These are phyloP conservation scores for Fagopyrum tataricum DNA, from an alignment of 148 eudicot species.

Conservation along the genomic window DNA sequence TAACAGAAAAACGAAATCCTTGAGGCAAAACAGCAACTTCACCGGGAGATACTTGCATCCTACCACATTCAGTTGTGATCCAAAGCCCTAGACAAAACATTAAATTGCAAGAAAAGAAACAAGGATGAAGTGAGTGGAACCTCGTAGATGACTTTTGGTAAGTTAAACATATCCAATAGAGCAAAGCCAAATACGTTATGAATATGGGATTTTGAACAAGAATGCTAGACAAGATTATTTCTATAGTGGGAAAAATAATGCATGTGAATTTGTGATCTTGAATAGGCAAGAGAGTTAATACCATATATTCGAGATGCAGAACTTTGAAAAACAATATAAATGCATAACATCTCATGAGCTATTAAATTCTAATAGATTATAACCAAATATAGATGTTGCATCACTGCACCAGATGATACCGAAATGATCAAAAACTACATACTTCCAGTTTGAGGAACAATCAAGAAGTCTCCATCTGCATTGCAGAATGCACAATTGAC, in stretches of 20 bases:
- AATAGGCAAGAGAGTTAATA: background rate
- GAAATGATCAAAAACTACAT: conserved; percentile 21
- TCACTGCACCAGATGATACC: background rate
- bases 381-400: background rate
- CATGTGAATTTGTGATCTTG: background rate
- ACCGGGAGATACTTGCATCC: conserved; percentile 76
- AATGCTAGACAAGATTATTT: background rate
- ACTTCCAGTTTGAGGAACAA: conserved; percentile 98
- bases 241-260: background rate
- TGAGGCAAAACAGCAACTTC: conserved; percentile 84
- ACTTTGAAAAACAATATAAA: background rate
- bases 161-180: background rate
- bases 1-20: conserved; percentile 74
- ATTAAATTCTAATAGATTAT: background rate
- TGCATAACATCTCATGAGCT: background rate
- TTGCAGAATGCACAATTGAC: conserved; percentile 82
- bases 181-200: background rate
- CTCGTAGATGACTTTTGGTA: background rate
- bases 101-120: background rate
- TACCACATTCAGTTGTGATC: conserved; percentile 93
- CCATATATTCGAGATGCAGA: background rate
- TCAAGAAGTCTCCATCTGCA: conserved; percentile 96
- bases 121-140: background rate
- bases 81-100: conserved; percentile 45
- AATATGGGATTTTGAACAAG: background rate